Base-by-base conservation (phyloP, 257 asterid species). In the Jacaranda mimosifolia region DNA sequence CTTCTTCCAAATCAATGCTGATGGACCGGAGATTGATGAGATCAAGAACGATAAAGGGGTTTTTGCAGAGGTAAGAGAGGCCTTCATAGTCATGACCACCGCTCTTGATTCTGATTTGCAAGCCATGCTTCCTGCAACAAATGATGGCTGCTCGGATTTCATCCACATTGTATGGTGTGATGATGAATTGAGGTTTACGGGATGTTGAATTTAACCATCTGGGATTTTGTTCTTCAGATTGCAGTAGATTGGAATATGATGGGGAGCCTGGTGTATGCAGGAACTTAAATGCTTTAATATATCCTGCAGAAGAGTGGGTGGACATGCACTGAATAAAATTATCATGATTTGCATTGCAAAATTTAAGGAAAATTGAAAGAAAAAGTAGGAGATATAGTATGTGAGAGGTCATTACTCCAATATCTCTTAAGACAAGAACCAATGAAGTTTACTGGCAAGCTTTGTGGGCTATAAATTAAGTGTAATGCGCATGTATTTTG, bases 61-160 rank as follows among this genome's bases (percentile, higher is more conserved):
- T 68, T 12, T 64, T 52, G 45, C 87, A 77, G 18, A 79, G 80
- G 68, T 72, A 89, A 0, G 92, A 89, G 0, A 86, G 72, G 56
- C 94, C 96, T 75, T 88, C 96, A 21, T 88, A 86, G 80, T 90
- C 91, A n/a, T 88, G 91, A 0, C 92, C 96, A 0, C 91, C 91
- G 13, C 94, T 87, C 77, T 87, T 84, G 39, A 86, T 70, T 42
- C 91, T 63, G 63, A 84, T 59, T 68, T 87, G 89, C 1, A 84
- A 38, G 11, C 63, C 72, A 18, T 76, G 68, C 26, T 21, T 78
- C 59, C 63, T 83, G 75, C 85, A 66, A 58, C 96, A 90, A 0
- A 78, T 17, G 39, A 90, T 70, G 35, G 88, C 57, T 4, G 84
- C 86, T 67, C 83, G 79, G 48, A 88, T 79, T 69, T 88, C 82